Percentiles rank a stretch among this genome's conserved stretches.
Conservation (phyloP, 805 yeast species). For the Teunomyces pallodes region DNA sequence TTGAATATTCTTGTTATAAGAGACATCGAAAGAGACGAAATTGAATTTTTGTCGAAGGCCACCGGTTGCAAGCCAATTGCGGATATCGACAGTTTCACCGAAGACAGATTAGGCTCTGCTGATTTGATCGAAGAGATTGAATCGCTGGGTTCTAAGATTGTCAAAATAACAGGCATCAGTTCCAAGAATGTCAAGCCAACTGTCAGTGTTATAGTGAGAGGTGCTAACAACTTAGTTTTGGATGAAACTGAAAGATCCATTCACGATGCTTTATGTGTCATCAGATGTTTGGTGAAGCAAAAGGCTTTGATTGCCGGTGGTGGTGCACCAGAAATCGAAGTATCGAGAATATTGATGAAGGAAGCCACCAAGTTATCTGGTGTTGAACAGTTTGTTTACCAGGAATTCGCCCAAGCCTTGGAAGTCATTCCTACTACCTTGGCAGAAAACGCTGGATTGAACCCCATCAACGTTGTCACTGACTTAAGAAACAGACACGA, state of each 20-base stretch:
- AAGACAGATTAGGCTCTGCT: constrained; percentile 88
- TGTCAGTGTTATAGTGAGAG: constrained; percentile 89
- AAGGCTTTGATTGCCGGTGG: constrained; percentile 96
- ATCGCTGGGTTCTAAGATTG: constrained; percentile 84
- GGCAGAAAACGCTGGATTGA: constrained; percentile 93
- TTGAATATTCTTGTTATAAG: constrained; percentile 90
- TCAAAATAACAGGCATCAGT: constrained; percentile 76
- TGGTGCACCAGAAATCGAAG: constrained; percentile 96
- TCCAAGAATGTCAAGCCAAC: constrained; percentile 59
- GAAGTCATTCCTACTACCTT: constrained; percentile 92
- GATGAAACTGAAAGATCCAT: constrained; percentile 97
- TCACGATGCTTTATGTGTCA: constrained; percentile 96
- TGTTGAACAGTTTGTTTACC: constrained; percentile 86
- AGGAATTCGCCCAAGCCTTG: constrained; percentile 86
- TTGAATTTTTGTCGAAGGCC: constrained; percentile 82
- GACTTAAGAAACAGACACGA: constrained; percentile 91
- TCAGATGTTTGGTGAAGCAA: constrained; percentile 82
- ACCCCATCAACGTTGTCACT: constrained; percentile 87
- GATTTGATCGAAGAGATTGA: constrained; percentile 91
- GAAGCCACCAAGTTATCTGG: constrained; percentile 77
- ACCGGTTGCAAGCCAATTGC: constrained; percentile 96
- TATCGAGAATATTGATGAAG: constrained; percentile 66
- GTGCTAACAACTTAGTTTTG: constrained; percentile 84
- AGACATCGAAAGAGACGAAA: constrained; percentile 94
- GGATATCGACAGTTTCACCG: constrained; percentile 88